A percentile compares a stretch with the other conserved stretches of the same genome.
phyloP scores from a whole-genome alignment of 768 basidiomycete genomes.

The Tylopilus balloui region DNA sequence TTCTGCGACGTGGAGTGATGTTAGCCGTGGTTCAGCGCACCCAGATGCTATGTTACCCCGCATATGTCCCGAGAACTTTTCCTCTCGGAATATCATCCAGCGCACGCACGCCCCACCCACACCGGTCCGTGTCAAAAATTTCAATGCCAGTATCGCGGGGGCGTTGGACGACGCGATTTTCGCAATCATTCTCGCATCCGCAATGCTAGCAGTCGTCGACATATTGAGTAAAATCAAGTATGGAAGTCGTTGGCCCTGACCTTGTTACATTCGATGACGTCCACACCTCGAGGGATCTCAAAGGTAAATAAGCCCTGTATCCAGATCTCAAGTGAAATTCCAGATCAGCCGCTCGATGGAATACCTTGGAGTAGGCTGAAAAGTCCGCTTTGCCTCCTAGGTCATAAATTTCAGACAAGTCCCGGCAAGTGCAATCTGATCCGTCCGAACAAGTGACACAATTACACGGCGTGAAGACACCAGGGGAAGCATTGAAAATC shows the following conservation, averaged over 20 bases:
- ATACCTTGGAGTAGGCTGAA: slow-evolving; percentile 44
- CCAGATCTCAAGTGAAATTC: not conserved
- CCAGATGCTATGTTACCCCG: slow-evolving; percentile 46
- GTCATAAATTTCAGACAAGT: slow-evolving; percentile 37
- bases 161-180: slow-evolving; percentile 57
- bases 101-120: slow-evolving; percentile 67
- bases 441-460: slow-evolving; percentile 37
- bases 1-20: slow-evolving; percentile 27
- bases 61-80: slow-evolving; percentile 63
- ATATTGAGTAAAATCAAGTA: not conserved
- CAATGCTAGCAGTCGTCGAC: slow-evolving; percentile 37
- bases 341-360: not conserved
- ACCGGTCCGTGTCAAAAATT: slow-evolving; percentile 56
- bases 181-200: slow-evolving; percentile 41
- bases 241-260: slow-evolving; percentile 30
- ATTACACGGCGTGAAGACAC: slow-evolving; percentile 41
- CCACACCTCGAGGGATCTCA: slow-evolving; percentile 36
- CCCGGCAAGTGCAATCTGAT: slow-evolving; percentile 46
- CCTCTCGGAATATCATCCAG: slow-evolving; percentile 40
- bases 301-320: slow-evolving; percentile 50
- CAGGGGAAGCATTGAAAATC: slow-evolving; percentile 25
- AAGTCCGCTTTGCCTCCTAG: slow-evolving; percentile 18
- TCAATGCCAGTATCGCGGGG: slow-evolving; percentile 56
- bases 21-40: slow-evolving; percentile 1
- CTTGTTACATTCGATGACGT: slow-evolving; percentile 65